Percentiles rank a stretch among this genome's conserved stretches.
Evolutionary conservation across 768 basidiomycete genomes (phyloP).

Genomic region (Lentinus tigrinus): DNA sequence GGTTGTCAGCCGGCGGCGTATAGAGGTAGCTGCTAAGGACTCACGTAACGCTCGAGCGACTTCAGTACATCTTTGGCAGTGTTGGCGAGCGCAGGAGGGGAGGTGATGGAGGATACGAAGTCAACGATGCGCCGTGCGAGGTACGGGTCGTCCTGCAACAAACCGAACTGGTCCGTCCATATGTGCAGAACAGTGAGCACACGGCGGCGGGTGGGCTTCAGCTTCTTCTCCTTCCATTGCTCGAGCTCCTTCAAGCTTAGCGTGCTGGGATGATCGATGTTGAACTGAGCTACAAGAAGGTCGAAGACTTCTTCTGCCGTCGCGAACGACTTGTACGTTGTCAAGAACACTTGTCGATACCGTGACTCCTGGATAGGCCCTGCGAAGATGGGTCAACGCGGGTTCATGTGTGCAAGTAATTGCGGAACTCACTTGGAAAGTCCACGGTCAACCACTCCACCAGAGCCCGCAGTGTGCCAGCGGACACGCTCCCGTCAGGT

Average conservation of each 20-base stretch:
- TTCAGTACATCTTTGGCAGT: slow-evolving; percentile 50
- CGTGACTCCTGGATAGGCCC: slow-evolving; percentile 17
- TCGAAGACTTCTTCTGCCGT: slow-evolving; percentile 68
- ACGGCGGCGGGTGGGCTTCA: slow-evolving; percentile 61
- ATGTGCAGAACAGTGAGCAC: slow-evolving; percentile 53
- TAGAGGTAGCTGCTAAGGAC: slow-evolving; percentile 28
- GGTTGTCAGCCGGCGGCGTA: background rate
- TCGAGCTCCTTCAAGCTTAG: slow-evolving; percentile 43
- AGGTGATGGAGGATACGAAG: slow-evolving; percentile 44
- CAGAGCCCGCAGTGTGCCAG: slow-evolving; percentile 69
- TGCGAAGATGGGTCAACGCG: background rate
- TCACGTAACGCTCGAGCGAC: slow-evolving; percentile 55
- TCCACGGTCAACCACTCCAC: slow-evolving; percentile 70
- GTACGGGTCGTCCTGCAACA: slow-evolving; percentile 65
- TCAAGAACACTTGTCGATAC: slow-evolving; percentile 69
- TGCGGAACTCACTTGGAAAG: slow-evolving; percentile 49
- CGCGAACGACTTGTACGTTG: slow-evolving; percentile 81
- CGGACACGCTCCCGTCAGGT: slow-evolving; percentile 61
- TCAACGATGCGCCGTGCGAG: slow-evolving; percentile 55
- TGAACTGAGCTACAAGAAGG: slow-evolving; percentile 62
- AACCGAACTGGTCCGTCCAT: slow-evolving; percentile 62
- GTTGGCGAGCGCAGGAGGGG: slow-evolving; percentile 40
- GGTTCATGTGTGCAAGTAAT: background rate
- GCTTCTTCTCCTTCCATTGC: slow-evolving; percentile 66
- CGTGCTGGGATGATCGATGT: slow-evolving; percentile 21